A percentile compares a stretch with the other conserved stretches of the same genome.
Conservation (phyloP, 768 basidiomycete species). For the Megacollybia marginata region DNA sequence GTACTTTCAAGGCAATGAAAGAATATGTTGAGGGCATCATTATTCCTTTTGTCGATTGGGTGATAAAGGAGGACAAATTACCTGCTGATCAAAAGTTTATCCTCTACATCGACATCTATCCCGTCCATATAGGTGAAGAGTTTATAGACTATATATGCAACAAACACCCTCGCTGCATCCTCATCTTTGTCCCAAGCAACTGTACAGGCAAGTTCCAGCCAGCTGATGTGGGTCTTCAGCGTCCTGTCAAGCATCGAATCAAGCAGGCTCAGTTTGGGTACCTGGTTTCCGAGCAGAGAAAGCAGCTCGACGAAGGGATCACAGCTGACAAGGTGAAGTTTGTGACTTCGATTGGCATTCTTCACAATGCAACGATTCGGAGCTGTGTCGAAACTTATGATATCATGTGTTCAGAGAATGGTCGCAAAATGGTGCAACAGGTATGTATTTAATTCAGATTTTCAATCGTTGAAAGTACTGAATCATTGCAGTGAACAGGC, state of each 20-base stretch:
- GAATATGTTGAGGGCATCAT: conserved; percentile 7
- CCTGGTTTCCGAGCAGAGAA: conserved; percentile 6
- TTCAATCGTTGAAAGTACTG: no score
- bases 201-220: no score
- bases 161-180: no score
- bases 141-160: conserved; percentile 6
- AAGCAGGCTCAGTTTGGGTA: conserved; percentile 5
- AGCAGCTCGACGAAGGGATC: conserved; percentile 3
- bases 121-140: conserved; percentile 9
- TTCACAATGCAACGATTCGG: no score
- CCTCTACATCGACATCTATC: conserved; percentile 12
- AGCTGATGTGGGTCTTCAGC: no score
- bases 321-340: conserved; percentile 8
- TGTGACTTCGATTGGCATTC: conserved; percentile 6
- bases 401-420: no score
- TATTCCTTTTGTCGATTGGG: not conserved
- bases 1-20: conserved; percentile 11
- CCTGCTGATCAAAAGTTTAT: conserved; percentile 7
- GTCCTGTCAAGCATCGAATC: no score
- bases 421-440: no score
- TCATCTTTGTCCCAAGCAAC: no score
- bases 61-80: conserved; percentile 7
- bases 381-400: no score
- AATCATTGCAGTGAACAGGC: no score
- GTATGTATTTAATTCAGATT: no score